A percentile compares a stretch with the other conserved stretches of the same genome.
phyloP scores from a whole-genome alignment of 2,329 filamentous ascomycete genomes.

The Ascochyta viciae-villosae region DNA sequence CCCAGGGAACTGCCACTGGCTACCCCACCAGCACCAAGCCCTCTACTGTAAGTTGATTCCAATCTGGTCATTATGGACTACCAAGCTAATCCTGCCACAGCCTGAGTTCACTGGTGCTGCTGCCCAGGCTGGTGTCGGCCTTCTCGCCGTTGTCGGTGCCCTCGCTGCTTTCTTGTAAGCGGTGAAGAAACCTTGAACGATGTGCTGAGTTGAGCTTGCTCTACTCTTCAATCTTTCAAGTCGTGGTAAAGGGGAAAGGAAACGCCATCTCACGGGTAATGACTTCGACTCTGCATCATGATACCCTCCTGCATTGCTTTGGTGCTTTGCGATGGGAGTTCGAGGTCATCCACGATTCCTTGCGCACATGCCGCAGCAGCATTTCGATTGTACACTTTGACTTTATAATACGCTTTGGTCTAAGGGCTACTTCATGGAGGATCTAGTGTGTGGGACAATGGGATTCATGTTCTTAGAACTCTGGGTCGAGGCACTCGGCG shows the following conservation, averaged over 20 bases:
- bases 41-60: slow-evolving; percentile 1
- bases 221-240: slow-evolving; percentile 5
- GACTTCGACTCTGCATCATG: slow-evolving; percentile 43
- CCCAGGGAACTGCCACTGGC: slow-evolving; percentile 34
- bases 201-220: slow-evolving; percentile 13
- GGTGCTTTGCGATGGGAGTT: slow-evolving; percentile 41
- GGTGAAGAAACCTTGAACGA: slow-evolving; percentile 24
- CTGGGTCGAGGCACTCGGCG: slow-evolving; percentile 9
- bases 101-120: slow-evolving; percentile 60
- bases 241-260: slow-evolving; percentile 23
- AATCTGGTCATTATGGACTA: neutral
- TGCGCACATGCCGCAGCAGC: slow-evolving; percentile 35
- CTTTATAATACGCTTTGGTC: slow-evolving; percentile 45
- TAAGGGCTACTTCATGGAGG: slow-evolving; percentile 41
- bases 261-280: slow-evolving; percentile 41
- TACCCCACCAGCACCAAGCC: slow-evolving; percentile 41
- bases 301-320: slow-evolving; percentile 38
- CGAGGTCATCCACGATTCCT: slow-evolving; percentile 33
- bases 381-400: slow-evolving; percentile 46
- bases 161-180: slow-evolving; percentile 52
- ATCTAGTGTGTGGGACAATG: slow-evolving; percentile 47
- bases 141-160: slow-evolving; percentile 61
- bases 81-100: slow-evolving; percentile 18
- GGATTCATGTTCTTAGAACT: slow-evolving; percentile 45
- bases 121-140: slow-evolving; percentile 59